Evolutionary conservation across 495 filamentous ascomycete genomes (phyloP), one percentile per base, ranked within the genome.

Genomic region (Glonium stellatum): DNA sequence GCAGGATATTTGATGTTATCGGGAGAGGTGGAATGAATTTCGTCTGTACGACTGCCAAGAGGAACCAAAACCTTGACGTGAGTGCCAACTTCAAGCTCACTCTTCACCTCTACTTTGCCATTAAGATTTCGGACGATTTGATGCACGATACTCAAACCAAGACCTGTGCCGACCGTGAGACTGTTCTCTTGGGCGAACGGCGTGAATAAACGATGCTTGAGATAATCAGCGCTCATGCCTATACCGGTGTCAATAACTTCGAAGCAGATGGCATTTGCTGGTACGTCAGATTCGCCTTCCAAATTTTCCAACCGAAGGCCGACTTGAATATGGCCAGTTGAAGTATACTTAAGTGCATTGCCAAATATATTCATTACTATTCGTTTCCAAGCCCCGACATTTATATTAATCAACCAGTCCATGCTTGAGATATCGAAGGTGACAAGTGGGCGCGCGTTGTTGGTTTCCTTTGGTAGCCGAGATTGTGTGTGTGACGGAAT

Each of bases 281-380:
- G 4, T 18, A 4, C 48, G 23, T 25, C 19, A 13, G 23, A 25
- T 23, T 15, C 25, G 18, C 48, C 48, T 27, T 18, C 8, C 48
- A 22, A 25, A 23, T 18, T 31, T 51, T 51, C 48, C 5, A 51
- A 1, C 25, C 48, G 18, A 9, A 51, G 5, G 1, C 18, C 15
- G 5, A 31, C 19, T 51, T 51, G 44, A n/a, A 48, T 51, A 1
- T 23, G 21, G 19, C 23, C 48, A 6, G 48, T 10, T 13, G 48
- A 15, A 25, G 48, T 51, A 15, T 51, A 51, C 48, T 51, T 51
- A 6, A 51, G 21, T 15, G 48, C 23, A 15, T 51, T 51, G 48
- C 48, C 48, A 51, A 51, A 51, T 11, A 51, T 31, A 8, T 51
- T 51, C 48, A 51, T 27, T 15, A 51, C 48, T 27, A 51, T 51